phyloP scores from a whole-genome alignment of 169 alveolate species.

The Ichthyophthirius multifiliis region DNA sequence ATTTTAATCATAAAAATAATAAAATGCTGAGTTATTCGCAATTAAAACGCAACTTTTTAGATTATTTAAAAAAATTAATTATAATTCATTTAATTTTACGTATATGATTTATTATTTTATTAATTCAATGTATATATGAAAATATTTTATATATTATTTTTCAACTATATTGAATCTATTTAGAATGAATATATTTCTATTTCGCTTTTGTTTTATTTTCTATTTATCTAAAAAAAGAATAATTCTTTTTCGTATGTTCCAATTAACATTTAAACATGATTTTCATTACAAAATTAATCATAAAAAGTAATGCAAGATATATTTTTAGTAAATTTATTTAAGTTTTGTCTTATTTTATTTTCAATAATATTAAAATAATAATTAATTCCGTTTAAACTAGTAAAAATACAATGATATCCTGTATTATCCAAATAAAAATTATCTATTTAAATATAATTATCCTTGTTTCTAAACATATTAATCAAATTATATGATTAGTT shows the following conservation, averaged over 20 bases:
- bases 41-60: background rate
- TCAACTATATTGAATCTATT: background rate
- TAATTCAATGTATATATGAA: background rate
- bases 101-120: background rate
- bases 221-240: background rate
- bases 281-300: background rate
- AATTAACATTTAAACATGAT: background rate
- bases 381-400: background rate
- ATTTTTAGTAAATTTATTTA: background rate
- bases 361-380: background rate
- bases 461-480: background rate
- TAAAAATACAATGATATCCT: background rate
- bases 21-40: background rate
- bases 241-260: background rate
- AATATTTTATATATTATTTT: background rate
- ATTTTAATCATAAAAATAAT: background rate
- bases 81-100: background rate
- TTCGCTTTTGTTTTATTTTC: background rate
- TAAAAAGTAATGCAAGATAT: background rate
- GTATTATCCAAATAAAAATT: background rate
- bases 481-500: background rate
- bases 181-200: background rate
- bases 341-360: background rate
- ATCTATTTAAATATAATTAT: background rate
- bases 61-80: background rate